Percentiles rank a stretch among this genome's conserved stretches.
phyloP scores from a whole-genome alignment of 1,284 basidiomycete species.

The Trichosporon inkin region DNA sequence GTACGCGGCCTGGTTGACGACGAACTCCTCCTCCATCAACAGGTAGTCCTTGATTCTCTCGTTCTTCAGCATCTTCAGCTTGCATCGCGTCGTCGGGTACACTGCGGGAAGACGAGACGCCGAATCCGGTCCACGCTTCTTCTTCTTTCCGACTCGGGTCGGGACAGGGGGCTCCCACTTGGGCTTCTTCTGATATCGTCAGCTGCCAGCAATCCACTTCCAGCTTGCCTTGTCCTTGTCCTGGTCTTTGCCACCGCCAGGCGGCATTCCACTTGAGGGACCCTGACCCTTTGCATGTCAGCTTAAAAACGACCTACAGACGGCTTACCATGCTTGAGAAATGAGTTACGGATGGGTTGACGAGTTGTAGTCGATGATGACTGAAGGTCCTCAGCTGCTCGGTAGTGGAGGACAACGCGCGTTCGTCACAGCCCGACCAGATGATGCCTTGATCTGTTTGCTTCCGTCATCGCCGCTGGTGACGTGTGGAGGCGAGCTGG shows the following conservation, averaged over 20 bases:
- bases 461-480: neutral
- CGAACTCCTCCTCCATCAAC: slow-evolving; percentile 94
- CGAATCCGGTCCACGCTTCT: slow-evolving; percentile 85
- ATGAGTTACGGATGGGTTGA: neutral
- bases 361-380: slow-evolving; percentile 7
- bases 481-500: neutral
- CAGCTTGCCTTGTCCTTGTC: slow-evolving; percentile 59
- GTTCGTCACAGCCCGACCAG: slow-evolving; percentile 10
- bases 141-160: slow-evolving; percentile 91
- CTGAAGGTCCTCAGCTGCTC: neutral
- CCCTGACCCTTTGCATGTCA: slow-evolving; percentile 64
- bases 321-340: slow-evolving; percentile 15
- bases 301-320: neutral
- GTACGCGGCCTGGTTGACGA: slow-evolving; percentile 88
- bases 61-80: slow-evolving; percentile 91
- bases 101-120: slow-evolving; percentile 90
- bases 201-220: neutral
- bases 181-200: slow-evolving; percentile 54
- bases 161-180: slow-evolving; percentile 99
- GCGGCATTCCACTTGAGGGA: slow-evolving; percentile 59
- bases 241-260: slow-evolving; percentile 52
- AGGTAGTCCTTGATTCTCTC: slow-evolving; percentile 98
- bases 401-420: slow-evolving; percentile 14
- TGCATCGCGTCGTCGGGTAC: slow-evolving; percentile 90
- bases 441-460: slow-evolving; percentile 11